Percentiles rank a stretch among this genome's conserved stretches.
These are phyloP conservation scores for Eucalyptus dawsonii DNA, from an alignment of 345 rosid genomes.

Conservation along the genomic window DNA sequence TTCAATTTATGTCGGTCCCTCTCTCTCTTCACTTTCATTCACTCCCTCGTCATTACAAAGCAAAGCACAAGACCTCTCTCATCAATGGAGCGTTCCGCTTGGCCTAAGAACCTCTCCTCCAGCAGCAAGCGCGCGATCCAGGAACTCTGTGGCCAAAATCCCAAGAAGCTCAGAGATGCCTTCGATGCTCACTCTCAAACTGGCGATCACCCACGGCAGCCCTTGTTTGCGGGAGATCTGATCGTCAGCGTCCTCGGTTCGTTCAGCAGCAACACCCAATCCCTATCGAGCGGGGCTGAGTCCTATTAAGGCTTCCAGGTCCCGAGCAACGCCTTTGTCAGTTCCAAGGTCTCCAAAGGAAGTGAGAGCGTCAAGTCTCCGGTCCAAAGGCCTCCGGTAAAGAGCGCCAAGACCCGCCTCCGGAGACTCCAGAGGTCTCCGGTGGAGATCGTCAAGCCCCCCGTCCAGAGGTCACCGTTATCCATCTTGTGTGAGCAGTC, in stretches of 20 bases:
- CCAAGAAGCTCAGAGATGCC: background rate
- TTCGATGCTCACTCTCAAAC: background rate
- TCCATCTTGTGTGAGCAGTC: slow-evolving; percentile 15
- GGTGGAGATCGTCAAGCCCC: too few relatives aligned
- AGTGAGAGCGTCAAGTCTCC: too few relatives aligned
- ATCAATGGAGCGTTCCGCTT: background rate
- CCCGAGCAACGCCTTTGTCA: background rate
- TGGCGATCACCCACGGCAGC: background rate
- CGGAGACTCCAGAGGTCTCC: too few relatives aligned
- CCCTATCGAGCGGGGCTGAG: background rate
- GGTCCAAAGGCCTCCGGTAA: too few relatives aligned
- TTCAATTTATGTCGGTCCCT: too few relatives aligned
- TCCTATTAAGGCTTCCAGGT: background rate
- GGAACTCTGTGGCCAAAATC: slow-evolving; percentile 7
- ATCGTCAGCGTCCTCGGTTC: background rate
- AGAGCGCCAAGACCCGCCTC: too few relatives aligned
- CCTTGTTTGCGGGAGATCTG: background rate
- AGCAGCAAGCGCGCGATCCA: background rate
- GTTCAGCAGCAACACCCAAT: background rate
- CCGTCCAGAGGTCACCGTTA: too few relatives aligned
- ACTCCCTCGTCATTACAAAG: background rate
- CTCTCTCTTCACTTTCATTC: too few relatives aligned
- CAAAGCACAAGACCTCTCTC: background rate
- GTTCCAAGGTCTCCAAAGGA: accelerated
- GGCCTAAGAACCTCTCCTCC: too few relatives aligned